Base-by-base conservation (phyloP, 2,329 filamentous ascomycete genomes). In the Fusarium brevicatenulatum region DNA sequence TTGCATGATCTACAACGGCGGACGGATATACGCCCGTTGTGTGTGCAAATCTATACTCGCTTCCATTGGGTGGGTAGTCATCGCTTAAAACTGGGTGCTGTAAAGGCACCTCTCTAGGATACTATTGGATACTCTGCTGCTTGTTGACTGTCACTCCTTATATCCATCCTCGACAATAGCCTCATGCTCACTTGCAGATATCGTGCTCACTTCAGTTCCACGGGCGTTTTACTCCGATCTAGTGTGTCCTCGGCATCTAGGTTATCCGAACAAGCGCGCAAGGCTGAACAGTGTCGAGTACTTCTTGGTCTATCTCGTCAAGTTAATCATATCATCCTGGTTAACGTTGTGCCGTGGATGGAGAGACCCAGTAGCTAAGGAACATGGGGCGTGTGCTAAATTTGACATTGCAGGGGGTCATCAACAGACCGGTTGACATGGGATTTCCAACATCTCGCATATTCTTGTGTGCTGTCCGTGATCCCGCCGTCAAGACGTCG, bases 401-500 rank as follows among this genome's bases (percentile, higher is more conserved):
- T 72, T 77, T 76, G 72, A 77, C 76, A 74, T 68, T 67, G 54
- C 65, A 66, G 68, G 59, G 66, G 66, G 64, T 60, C 34, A 66
- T 74, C 72, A 55, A 58, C 39, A 46, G 55, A 68, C 63, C 60
- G 72, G 71, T 58, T 55, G n/a, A 23, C 52, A 76, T 74, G 64
- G 66, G 44, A 66, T 71, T 65, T 66, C 60, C 52, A 59, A 50
- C 65, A 63, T 59, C 49, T 63, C 42, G 70, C 60, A 68, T 62
- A 37, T 50, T 36, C 55, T 63, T 23, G 49, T 42, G 46, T 61
- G 46, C 63, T 56, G 47, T 46, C 63, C 36, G 47, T 63, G 54
- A 67, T 72, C 50, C 62, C 67, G 55, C 55, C 55, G 37, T 56
- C 50, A 52, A 49, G 36, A 37, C 42, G 34, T 66, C 61, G 37